Evolutionary conservation across 257 asterid species (phyloP).

Genomic region (Nicotiana undulata): DNA sequence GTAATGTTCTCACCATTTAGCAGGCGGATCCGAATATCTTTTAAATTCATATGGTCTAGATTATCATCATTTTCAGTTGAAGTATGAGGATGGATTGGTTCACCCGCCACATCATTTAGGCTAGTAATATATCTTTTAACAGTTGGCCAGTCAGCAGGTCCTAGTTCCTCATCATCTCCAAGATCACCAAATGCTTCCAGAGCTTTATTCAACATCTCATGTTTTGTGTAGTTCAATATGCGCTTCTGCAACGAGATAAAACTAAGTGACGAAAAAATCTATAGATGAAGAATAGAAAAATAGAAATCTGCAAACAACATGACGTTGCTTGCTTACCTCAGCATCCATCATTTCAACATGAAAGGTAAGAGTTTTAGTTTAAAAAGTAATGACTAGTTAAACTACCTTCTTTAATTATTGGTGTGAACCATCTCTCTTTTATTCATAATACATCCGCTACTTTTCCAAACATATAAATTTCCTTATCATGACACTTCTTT

Average conservation of each 20-base stretch:
- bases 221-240: constrained; percentile 67
- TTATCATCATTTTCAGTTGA: constrained; percentile 37
- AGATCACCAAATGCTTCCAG: constrained; percentile 83
- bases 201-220: constrained; percentile 95
- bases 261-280: background rate
- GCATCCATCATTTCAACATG: background rate
- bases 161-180: constrained; percentile 95
- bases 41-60: constrained; percentile 50
- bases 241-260: constrained; percentile 46
- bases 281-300: background rate
- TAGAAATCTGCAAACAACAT: background rate
- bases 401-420: background rate
- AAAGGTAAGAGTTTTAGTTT: background rate
- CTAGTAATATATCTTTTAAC: constrained; percentile 64
- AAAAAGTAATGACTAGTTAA: background rate
- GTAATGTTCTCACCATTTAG: constrained; percentile 56
- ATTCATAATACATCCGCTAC: background rate
- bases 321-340: background rate
- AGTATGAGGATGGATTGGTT: constrained; percentile 59
- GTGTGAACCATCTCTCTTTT: background rate
- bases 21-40: constrained; percentile 78
- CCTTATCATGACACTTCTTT: background rate
- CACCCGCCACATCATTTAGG: constrained; percentile 66
- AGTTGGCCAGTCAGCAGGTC: constrained; percentile 93
- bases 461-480: background rate